phyloP scores from a whole-genome alignment of 225 moss, liverwort and hornwort species.

The Rhytidiadelphus loreus region DNA sequence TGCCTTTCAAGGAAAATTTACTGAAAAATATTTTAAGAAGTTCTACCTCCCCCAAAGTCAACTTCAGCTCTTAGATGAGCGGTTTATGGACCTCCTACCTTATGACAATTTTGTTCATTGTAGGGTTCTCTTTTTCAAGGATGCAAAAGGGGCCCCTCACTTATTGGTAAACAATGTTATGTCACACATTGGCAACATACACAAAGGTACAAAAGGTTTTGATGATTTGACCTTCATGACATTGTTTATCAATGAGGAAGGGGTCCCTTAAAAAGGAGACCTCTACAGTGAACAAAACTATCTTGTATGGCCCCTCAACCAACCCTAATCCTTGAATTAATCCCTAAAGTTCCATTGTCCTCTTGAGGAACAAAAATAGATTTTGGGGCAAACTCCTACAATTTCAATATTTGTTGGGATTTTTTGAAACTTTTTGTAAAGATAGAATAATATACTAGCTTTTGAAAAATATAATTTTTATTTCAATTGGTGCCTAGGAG shows the following conservation, averaged over 20 bases:
- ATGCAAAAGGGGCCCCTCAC: too few species aligned
- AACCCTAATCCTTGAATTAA: background rate
- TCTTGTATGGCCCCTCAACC: background rate
- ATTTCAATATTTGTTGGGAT: background rate
- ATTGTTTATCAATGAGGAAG: background rate
- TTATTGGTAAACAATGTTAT: background rate
- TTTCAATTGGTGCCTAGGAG: accelerated
- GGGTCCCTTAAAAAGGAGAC: background rate
- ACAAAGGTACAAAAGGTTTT: background rate
- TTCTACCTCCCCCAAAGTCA: too few species aligned
- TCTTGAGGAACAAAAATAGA: accelerated
- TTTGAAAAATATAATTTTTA: background rate
- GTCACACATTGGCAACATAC: background rate
- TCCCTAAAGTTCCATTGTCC: background rate
- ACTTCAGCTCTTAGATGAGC: too few species aligned
- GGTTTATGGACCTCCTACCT: too few species aligned
- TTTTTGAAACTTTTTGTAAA: background rate
- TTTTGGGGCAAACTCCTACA: accelerated
- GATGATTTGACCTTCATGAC: background rate
- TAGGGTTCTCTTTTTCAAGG: background rate
- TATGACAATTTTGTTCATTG: background rate
- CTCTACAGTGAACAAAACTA: background rate
- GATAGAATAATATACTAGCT: background rate
- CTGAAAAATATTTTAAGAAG: too few species aligned
- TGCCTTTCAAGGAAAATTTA: too few species aligned